A percentile compares a stretch with the other conserved stretches of the same genome.
phyloP scores from a whole-genome alignment of 169 alveolate species.

The Plasmodium falciparum region DNA sequence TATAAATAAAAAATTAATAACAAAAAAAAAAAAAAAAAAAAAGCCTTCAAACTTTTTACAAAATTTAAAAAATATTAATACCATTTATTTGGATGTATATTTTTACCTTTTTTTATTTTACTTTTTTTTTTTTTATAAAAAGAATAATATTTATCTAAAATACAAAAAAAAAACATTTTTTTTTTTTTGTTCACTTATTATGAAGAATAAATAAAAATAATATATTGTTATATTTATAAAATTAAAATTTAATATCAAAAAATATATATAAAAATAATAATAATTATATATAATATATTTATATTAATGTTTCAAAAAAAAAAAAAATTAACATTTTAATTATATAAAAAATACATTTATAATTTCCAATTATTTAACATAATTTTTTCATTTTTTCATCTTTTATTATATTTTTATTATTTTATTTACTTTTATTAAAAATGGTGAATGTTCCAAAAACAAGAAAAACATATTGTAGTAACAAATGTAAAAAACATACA shows the following conservation, averaged over 20 bases:
- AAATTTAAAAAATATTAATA: no score
- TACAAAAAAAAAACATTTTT: no score
- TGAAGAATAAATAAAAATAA: no score
- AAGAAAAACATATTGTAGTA: conserved; percentile 93
- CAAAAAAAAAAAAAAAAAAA: not conserved
- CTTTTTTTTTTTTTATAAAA: no score
- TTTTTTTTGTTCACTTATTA: no score
- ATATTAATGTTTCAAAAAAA: not conserved
- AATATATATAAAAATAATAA: not conserved
- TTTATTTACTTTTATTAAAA: conserved; percentile 6
- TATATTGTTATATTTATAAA: not conserved
- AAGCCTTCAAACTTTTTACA: no score
- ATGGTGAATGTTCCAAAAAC: conserved; percentile 96
- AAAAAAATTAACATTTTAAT: conserved; percentile 2
- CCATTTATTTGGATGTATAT: no score
- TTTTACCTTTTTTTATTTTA: no score
- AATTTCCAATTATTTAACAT: no score
- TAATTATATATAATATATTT: not conserved
- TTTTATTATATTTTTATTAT: not conserved
- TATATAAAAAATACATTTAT: not conserved
- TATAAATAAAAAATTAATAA: not conserved
- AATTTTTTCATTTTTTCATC: no score
- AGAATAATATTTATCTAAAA: no score
- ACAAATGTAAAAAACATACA: conserved; percentile 94
- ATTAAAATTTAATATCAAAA: not conserved